Conservation (phyloP, 164 flowering plant genomes). For the Paratinospora sagittata region DNA sequence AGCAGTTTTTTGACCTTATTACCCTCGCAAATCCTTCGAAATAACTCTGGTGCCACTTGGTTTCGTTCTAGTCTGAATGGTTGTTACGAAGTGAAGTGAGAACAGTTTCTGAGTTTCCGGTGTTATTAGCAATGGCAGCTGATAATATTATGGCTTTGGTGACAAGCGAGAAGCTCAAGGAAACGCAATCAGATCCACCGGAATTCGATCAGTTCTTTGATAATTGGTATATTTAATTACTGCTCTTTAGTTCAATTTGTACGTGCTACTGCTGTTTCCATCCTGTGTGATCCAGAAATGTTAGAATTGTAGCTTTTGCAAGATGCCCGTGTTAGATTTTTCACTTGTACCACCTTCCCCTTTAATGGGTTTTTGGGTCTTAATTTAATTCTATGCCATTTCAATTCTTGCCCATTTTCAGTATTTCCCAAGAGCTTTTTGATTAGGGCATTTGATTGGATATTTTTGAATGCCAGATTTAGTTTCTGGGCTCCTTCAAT, state of each 20-base stretch:
- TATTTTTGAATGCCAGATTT: background rate
- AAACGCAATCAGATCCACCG: conserved; percentile 1
- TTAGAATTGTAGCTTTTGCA: no score
- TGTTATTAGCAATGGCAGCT: conserved; percentile 4
- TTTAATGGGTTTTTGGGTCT: background rate
- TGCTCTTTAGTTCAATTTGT: background rate
- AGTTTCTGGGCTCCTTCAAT: background rate
- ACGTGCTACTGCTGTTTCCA: background rate
- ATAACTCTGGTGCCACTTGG: background rate
- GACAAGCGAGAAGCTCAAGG: background rate
- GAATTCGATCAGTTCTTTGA: background rate
- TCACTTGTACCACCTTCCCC: background rate
- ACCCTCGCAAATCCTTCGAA: background rate
- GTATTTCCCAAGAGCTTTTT: background rate
- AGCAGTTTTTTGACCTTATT: background rate
- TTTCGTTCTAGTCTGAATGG: background rate
- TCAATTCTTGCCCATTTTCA: no score
- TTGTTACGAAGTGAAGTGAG: no score
- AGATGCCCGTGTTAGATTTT: no score
- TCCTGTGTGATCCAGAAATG: no score
- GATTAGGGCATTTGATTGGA: background rate
- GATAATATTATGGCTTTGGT: background rate
- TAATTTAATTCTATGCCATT: background rate
- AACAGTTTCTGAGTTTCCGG: background rate
- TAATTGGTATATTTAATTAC: background rate